Percentiles rank a stretch among this genome's conserved stretches.
Evolutionary conservation across 1,284 basidiomycete species (phyloP).

Genomic region (Apiotrichum montevideense): DNA sequence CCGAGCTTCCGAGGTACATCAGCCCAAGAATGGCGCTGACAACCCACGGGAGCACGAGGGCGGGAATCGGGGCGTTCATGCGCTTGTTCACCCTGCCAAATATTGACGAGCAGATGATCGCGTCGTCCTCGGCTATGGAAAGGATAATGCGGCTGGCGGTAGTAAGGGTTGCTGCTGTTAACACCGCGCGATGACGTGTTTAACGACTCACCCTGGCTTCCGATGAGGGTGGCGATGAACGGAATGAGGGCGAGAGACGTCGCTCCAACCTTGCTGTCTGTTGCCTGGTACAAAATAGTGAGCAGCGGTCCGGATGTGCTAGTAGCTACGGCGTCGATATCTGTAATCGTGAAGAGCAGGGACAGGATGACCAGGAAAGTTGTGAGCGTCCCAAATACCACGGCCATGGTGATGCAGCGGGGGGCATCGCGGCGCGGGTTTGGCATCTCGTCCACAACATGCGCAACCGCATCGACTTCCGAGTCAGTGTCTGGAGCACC

Average conservation of each 20-base stretch:
- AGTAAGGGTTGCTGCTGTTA: conserved; percentile 32
- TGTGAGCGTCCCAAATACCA: conserved; percentile 57
- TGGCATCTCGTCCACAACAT: conserved; percentile 42
- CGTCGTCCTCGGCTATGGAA: conserved; percentile 64
- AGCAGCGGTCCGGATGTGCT: conserved; percentile 60
- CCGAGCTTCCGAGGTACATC: conserved; percentile 54
- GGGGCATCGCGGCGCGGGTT: conserved; percentile 43
- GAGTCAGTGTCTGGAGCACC: too few relatives aligned
- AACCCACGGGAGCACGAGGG: conserved; percentile 55
- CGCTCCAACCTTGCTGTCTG: conserved; percentile 57
- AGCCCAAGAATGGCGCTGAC: conserved; percentile 49
- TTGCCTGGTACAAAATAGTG: conserved; percentile 60
- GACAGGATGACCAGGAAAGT: conserved; percentile 62
- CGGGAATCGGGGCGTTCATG: conserved; percentile 54
- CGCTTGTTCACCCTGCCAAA: conserved; percentile 52
- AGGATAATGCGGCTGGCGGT: conserved; percentile 63
- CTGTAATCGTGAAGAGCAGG: conserved; percentile 61
- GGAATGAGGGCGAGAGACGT: conserved; percentile 53
- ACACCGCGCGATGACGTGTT: conserved; percentile 48
- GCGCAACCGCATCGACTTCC: conserved; percentile 27
- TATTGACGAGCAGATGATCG: conserved; percentile 55
- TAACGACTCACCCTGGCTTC: neutral
- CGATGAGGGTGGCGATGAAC: conserved; percentile 44
- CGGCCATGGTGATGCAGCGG: conserved; percentile 53
- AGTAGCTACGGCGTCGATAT: conserved; percentile 54